phyloP scores from a whole-genome alignment of 1,284 basidiomycete genomes.

The Coniferiporia weirii region DNA sequence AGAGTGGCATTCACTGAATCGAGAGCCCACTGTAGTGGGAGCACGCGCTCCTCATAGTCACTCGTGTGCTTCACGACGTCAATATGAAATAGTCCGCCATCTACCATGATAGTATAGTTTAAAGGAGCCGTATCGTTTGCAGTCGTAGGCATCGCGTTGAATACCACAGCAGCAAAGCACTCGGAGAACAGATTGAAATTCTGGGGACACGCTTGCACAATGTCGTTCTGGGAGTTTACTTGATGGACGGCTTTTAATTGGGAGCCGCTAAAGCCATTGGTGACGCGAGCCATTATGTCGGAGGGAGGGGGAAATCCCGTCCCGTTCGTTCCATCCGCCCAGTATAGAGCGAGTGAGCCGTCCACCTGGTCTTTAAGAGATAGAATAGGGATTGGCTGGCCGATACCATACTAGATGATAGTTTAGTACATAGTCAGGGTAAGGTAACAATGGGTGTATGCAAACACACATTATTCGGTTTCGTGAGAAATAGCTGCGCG shows the following conservation, averaged over 20 bases:
- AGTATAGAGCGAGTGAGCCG: conserved; percentile 49
- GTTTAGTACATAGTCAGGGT: background rate
- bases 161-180: conserved; percentile 69
- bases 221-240: conserved; percentile 42
- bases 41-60: conserved; percentile 62
- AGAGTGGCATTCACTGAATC: conserved; percentile 46
- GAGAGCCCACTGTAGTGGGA: conserved; percentile 76
- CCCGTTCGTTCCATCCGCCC: conserved; percentile 57
- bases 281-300: conserved; percentile 54
- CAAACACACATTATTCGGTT: conserved; percentile 48
- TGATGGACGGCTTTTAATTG: conserved; percentile 45
- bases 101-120: conserved; percentile 69
- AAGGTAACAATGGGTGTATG: background rate
- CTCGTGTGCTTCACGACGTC: conserved; percentile 61
- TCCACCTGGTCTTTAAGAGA: conserved; percentile 47
- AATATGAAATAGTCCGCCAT: conserved; percentile 58
- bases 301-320: conserved; percentile 44
- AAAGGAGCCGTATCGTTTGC: conserved; percentile 35
- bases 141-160: conserved; percentile 50
- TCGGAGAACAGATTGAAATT: conserved; percentile 68
- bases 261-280: conserved; percentile 39
- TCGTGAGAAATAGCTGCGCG: conserved; percentile 52
- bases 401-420: conserved; percentile 55
- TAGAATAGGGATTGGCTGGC: conserved; percentile 46
- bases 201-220: conserved; percentile 58